These are phyloP conservation scores for Immersiporthe knoxdaviesiana DNA, from an alignment of 2,329 filamentous ascomycete genomes.

Conservation along the genomic window DNA sequence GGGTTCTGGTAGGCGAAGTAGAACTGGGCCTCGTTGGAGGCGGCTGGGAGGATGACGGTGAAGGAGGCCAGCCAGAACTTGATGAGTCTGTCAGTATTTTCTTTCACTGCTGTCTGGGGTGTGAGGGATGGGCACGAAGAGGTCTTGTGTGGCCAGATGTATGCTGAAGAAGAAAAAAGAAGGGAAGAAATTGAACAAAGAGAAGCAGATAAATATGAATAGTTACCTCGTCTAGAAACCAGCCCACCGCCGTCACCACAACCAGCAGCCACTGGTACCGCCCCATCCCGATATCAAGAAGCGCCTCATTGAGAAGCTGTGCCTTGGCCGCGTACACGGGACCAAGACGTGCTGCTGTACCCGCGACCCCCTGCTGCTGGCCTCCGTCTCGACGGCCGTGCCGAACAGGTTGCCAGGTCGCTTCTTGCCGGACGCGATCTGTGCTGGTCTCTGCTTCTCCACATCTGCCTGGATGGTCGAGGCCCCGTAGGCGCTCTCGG, in stretches of 20 bases:
- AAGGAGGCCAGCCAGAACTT: constrained; percentile 21
- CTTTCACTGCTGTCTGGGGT: too few species aligned
- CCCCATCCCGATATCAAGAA: constrained; percentile 17
- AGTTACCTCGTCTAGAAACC: constrained; percentile 15
- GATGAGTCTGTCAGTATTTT: background rate
- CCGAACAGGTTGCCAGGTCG: constrained; percentile 5
- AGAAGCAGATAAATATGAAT: background rate
- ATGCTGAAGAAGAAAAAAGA: too few species aligned
- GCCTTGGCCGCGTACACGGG: constrained; percentile 15
- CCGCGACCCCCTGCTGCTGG: constrained; percentile 1
- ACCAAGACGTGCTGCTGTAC: background rate
- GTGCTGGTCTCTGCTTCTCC: constrained; percentile 12
- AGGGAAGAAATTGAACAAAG: background rate
- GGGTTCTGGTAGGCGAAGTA: constrained; percentile 15
- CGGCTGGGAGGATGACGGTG: constrained; percentile 12
- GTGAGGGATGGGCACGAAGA: too few species aligned
- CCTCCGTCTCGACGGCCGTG: constrained; percentile 9
- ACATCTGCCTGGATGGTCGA: constrained; percentile 12
- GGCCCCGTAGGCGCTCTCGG: constrained; percentile 14
- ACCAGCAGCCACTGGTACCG: constrained; percentile 15
- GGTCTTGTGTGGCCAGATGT: background rate
- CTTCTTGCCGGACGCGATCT: constrained; percentile 10
- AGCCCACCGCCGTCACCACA: constrained; percentile 9
- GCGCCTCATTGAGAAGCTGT: constrained; percentile 17
- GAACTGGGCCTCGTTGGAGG: constrained; percentile 20